Conservation (phyloP, 179 eudicot genomes). For the Vitellaria paradoxa region DNA sequence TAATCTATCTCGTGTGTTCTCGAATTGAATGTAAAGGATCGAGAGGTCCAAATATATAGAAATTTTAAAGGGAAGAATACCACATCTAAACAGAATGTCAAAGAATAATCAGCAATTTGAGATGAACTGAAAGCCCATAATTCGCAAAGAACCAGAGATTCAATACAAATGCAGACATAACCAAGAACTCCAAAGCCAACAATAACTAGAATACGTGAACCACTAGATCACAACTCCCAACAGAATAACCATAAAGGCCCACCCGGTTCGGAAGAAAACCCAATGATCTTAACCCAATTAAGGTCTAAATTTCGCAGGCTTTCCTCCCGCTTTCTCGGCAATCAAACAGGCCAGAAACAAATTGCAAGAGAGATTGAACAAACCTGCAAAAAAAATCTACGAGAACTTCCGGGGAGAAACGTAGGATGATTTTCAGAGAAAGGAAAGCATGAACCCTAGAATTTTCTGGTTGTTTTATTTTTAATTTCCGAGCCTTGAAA, state of each 20-base stretch:
- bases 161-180: not conserved
- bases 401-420: not conserved
- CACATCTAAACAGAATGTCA: not conserved
- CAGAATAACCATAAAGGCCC: not conserved
- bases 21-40: not conserved
- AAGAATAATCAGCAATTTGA: not conserved
- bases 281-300: not conserved
- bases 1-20: not conserved
- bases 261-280: slow-evolving; percentile 1
- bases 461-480: not conserved
- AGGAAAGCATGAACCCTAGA: slow-evolving; percentile 5
- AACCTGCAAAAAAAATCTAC: not conserved
- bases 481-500: not conserved
- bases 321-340: not conserved
- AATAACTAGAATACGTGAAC: not conserved
- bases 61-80: not conserved
- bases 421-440: slow-evolving; percentile 1
- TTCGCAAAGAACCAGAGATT: not conserved
- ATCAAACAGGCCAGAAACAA: not conserved
- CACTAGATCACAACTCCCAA: not conserved
- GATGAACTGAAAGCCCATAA: not conserved
- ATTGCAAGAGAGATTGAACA: not conserved
- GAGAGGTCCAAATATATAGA: not conserved
- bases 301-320: not conserved
- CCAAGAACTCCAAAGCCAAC: not conserved